Evolutionary conservation across 202 grass and related monocot species (phyloP), one percentile per base, ranked within the genome.

Genomic region (Panicum virgatum): DNA sequence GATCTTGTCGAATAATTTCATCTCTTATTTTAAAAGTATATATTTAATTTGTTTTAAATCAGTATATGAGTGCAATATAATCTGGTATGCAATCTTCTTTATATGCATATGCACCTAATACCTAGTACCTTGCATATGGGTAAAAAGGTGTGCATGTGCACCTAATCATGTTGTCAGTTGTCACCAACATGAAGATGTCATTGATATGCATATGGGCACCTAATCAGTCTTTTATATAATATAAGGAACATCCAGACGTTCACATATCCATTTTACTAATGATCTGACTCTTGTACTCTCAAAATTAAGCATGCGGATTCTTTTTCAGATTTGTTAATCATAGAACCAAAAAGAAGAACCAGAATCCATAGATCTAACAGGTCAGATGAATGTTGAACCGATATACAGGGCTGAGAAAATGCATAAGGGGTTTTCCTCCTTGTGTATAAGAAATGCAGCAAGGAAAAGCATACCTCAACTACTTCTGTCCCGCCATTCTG

Each of bases 401-500:
- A 25, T 18, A 46, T 18, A 57, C 9, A 66, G 4, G 66, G 27
- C 75, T 26, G 0, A 69, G 43, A 2, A 81, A 76, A 16, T 61
- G 22, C 1, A 29, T 12, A 50, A 74, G 30, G 18, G 10, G 19
- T 18, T 68, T 32, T 52, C 27, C 27, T 19, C 42, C n/a, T n/a
- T n/a, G 8, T 79, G 29, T 43, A 19, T 75, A 50, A 19, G 65
- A 44, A 12, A 80, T 52, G 61, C 1, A 48, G 66, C 29, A 79
- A 54, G 73, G 26, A 69, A 79, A 60, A 47, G 18, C 16, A 85
- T 94, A 96, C 96, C 96, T 99, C 96, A 38, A 99, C 93, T n/a
- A 96, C 91, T 92, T 99, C 91, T 79, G 93, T 99, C 62, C 96
- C 96, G 61, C 96, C 93, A 89, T 99, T 99, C 78, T 99, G 96